phyloP scores from a whole-genome alignment of 2,329 filamentous ascomycete species.

The Penicillium sp. region DNA sequence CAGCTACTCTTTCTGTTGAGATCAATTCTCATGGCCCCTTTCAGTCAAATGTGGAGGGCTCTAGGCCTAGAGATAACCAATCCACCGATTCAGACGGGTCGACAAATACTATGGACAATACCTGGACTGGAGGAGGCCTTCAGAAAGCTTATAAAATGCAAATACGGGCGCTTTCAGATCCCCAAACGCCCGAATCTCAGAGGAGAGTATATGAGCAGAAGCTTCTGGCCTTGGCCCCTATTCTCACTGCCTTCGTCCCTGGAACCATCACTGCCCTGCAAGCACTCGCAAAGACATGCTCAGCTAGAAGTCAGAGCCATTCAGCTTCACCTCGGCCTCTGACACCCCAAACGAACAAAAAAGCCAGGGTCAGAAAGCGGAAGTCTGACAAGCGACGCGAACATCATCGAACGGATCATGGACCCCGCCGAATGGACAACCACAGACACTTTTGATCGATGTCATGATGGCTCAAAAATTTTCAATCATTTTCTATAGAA shows the following conservation, averaged over 20 bases:
- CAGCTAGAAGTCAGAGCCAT: not conserved
- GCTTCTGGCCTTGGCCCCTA: not conserved
- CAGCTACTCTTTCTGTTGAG: not conserved
- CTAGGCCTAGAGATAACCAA: not conserved
- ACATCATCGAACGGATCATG: not conserved
- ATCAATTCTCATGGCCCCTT: not conserved
- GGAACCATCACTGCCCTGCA: not conserved
- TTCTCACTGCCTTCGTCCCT: not conserved
- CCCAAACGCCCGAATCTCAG: not conserved
- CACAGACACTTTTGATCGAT: not conserved
- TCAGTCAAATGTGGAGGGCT: not conserved
- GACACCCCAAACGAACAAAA: not conserved
- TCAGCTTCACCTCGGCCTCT: not conserved
- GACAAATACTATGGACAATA: not conserved
- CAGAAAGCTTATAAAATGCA: not conserved
- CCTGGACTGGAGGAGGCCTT: not conserved
- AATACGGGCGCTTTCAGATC: conserved; percentile 3
- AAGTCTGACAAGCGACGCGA: not conserved
- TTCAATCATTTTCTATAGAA: not conserved
- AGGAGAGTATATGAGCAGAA: not conserved
- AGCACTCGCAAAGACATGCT: not conserved
- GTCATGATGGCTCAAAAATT: not conserved
- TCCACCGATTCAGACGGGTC: not conserved
- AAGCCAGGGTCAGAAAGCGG: not conserved
- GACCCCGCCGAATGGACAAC: not conserved